Evolutionary conservation across 2,329 filamentous ascomycete genomes (phyloP).

Genomic region (Trichoderma koningiopsis): DNA sequence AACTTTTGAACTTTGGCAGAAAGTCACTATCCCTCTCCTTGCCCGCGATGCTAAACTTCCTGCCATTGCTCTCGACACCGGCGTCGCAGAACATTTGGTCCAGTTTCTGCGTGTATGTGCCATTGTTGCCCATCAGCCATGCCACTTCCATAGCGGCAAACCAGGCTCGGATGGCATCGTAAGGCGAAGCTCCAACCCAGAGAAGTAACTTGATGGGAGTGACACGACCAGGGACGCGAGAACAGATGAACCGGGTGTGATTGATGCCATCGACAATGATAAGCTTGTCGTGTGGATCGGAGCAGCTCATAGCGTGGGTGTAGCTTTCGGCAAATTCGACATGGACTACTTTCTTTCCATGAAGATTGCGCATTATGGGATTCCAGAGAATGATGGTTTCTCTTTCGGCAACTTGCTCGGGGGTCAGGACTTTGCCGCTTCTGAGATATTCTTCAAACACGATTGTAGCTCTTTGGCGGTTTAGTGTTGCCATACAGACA

Average conservation of each 20-base stretch:
- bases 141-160: constrained; percentile 43
- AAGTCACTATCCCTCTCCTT: constrained; percentile 28
- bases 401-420: constrained; percentile 63
- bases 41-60: background rate
- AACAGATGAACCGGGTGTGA: constrained; percentile 37
- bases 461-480: constrained; percentile 82
- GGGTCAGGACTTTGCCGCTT: constrained; percentile 58
- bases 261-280: constrained; percentile 36
- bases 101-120: constrained; percentile 31
- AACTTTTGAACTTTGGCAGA: constrained; percentile 29
- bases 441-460: constrained; percentile 64
- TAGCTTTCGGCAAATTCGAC: constrained; percentile 50
- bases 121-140: constrained; percentile 36
- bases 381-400: constrained; percentile 63
- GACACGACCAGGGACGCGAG: constrained; percentile 28
- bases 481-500: constrained; percentile 82
- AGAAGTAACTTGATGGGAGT: constrained; percentile 42
- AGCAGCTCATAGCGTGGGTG: constrained; percentile 38
- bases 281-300: constrained; percentile 28
- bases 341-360: constrained; percentile 34
- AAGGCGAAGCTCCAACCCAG: constrained; percentile 35
- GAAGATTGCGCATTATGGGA: constrained; percentile 36
- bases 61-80: constrained; percentile 13
- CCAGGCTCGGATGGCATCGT: constrained; percentile 42
- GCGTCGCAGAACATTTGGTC: constrained; percentile 23